Evolutionary conservation across 805 yeast species (phyloP).

Genomic region (Candida endomychidarum): DNA sequence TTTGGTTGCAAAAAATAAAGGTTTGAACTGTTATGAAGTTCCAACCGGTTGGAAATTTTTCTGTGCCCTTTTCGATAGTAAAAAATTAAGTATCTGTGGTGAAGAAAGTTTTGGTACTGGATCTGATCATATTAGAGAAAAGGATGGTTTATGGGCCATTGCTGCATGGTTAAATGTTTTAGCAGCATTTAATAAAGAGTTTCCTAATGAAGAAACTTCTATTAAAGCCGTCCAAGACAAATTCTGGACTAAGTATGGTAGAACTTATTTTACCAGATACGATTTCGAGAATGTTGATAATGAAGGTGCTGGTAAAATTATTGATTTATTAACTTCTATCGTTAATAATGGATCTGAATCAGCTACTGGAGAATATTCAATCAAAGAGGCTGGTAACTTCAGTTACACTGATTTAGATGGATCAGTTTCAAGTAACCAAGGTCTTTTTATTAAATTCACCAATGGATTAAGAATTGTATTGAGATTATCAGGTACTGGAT

Average conservation of each 20-base stretch:
- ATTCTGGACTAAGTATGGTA: conserved; percentile 91
- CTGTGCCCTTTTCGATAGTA: conserved; percentile 91
- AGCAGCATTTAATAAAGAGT: conserved; percentile 70
- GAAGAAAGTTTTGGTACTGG: conserved; percentile 99
- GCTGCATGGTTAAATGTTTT: conserved; percentile 95
- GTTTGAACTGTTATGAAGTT: conserved; percentile 81
- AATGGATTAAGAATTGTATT: conserved; percentile 85
- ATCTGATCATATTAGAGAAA: conserved; percentile 94
- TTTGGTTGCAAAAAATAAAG: conserved; percentile 78
- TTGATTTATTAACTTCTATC: conserved; percentile 42
- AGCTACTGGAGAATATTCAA: conserved; percentile 49
- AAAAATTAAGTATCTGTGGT: conserved; percentile 93
- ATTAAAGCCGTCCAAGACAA: conserved; percentile 76
- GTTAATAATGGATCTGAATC: conserved; percentile 46
- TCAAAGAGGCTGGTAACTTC: conserved; percentile 82
- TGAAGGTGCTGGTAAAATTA: conserved; percentile 72
- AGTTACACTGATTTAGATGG: conserved; percentile 94
- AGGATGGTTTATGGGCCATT: conserved; percentile 97
- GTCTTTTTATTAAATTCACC: conserved; percentile 76
- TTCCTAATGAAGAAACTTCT: conserved; percentile 59
- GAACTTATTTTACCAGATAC: conserved; percentile 95
- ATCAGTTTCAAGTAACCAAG: conserved; percentile 83
- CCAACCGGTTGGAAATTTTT: conserved; percentile 99
- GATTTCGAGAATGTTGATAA: conserved; percentile 83
- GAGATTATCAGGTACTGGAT: conserved; percentile 95